phyloP scores from a whole-genome alignment of 2,329 filamentous ascomycete species.

The Endoconidiophora polonica region DNA sequence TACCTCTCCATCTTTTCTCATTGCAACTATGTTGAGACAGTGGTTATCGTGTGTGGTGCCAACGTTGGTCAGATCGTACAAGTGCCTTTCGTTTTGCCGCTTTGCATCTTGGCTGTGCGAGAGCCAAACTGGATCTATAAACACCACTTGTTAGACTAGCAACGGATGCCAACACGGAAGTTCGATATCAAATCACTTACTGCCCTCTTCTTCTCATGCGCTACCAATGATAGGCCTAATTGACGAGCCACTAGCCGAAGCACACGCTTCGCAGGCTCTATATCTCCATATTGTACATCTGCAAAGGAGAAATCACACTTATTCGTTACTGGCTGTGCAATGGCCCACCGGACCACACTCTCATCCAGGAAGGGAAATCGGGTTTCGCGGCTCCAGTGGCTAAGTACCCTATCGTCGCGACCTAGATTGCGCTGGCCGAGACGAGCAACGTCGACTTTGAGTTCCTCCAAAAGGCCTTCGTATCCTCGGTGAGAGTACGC shows the following conservation, averaged over 20 bases:
- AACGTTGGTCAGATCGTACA: not conserved
- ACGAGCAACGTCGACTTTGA: constrained; percentile 68
- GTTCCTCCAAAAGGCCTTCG: constrained; percentile 56
- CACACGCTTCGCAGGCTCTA: constrained; percentile 69
- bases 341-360: constrained; percentile 62
- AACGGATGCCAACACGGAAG: no score
- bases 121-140: constrained; percentile 64
- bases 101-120: constrained; percentile 69
- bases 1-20: no score
- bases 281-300: constrained; percentile 16
- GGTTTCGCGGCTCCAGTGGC: constrained; percentile 75
- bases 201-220: constrained; percentile 6
- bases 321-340: constrained; percentile 56
- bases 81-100: constrained; percentile 51
- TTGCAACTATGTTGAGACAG: no score
- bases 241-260: constrained; percentile 24
- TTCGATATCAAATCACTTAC: constrained; percentile 1
- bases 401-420: constrained; percentile 79
- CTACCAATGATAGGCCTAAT: constrained; percentile 2
- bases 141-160: not conserved
- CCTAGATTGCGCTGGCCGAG: constrained; percentile 90
- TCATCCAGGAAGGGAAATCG: constrained; percentile 89
- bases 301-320: constrained; percentile 62
- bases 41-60: no score
- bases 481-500: constrained; percentile 59